phyloP scores from a whole-genome alignment of 352 stramenopile species.

The Globisporangium orthogonon region DNA sequence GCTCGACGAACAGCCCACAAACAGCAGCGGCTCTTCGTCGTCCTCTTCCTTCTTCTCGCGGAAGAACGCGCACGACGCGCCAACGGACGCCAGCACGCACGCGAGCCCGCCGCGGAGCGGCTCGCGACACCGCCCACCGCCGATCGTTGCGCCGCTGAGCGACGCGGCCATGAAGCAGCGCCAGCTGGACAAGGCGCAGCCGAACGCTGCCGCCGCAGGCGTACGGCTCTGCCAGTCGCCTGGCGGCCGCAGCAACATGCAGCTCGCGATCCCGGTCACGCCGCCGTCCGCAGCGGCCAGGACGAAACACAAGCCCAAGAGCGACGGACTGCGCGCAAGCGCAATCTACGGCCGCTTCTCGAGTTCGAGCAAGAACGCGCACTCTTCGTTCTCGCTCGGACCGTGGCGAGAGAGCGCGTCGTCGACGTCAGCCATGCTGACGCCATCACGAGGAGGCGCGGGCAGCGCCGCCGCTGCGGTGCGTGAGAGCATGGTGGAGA shows the following conservation, averaged over 20 bases:
- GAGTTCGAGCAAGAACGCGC: background rate
- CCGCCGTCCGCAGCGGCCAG: slow-evolving; percentile 11
- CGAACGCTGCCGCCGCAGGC: background rate
- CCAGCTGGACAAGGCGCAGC: background rate
- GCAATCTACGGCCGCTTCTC: slow-evolving; percentile 9
- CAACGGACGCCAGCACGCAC: background rate
- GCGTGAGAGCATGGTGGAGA: slow-evolving; percentile 27
- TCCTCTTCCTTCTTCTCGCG: slow-evolving; percentile 8
- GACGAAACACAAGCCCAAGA: slow-evolving; percentile 3
- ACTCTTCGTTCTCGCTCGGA: slow-evolving; percentile 8
- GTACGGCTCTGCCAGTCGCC: slow-evolving; percentile 31
- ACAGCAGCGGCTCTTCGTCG: slow-evolving; percentile 1
- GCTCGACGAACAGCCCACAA: background rate
- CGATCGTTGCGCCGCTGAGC: slow-evolving; percentile 10
- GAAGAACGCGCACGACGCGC: slow-evolving; percentile 1
- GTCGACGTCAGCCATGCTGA: background rate
- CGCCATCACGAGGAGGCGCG: background rate
- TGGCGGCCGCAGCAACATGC: slow-evolving; percentile 24
- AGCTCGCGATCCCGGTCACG: slow-evolving; percentile 33
- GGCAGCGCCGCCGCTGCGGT: slow-evolving; percentile 8
- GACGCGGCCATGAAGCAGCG: background rate
- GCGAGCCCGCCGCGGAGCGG: slow-evolving; percentile 1
- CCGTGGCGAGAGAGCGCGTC: slow-evolving; percentile 7
- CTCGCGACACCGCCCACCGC: slow-evolving; percentile 18
- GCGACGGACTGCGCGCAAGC: slow-evolving; percentile 6